Conservation (phyloP, 2,329 filamentous ascomycete species). For the Ophiostoma populinum region DNA sequence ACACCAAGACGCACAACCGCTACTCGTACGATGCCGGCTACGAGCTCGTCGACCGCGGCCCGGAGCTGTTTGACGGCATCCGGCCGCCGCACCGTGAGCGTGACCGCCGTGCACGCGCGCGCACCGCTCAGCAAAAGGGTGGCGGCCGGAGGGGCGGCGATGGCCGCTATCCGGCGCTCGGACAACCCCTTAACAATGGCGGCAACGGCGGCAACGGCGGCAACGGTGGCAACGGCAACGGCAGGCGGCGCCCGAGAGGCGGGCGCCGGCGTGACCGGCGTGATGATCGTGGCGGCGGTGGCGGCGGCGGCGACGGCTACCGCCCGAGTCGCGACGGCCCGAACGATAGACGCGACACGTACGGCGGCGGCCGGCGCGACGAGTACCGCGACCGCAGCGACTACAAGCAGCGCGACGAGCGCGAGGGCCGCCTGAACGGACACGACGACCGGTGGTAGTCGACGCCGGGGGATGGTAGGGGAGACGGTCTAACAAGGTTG, state of each 20-base stretch:
- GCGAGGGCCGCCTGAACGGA: slow-evolving; percentile 6
- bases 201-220: background rate
- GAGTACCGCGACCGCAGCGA: slow-evolving; percentile 1
- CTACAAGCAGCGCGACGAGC: slow-evolving; percentile 4
- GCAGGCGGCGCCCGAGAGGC: too few species aligned
- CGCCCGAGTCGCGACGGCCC: slow-evolving; percentile 2
- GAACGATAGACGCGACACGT: too few species aligned
- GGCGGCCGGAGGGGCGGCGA: slow-evolving; percentile 16
- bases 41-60: slow-evolving; percentile 52
- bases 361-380: background rate
- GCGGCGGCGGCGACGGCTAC: slow-evolving; percentile 4
- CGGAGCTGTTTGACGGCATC: slow-evolving; percentile 50
- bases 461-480: too few species aligned
- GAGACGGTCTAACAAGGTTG: too few species aligned
- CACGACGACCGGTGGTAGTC: slow-evolving; percentile 3
- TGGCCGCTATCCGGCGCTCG: too few species aligned
- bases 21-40: slow-evolving; percentile 57
- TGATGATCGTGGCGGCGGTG: slow-evolving; percentile 14
- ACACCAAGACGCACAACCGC: slow-evolving; percentile 40
- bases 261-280: background rate
- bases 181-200: too few species aligned
- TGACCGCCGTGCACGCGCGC: slow-evolving; percentile 16
- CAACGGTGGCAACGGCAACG: too few species aligned
- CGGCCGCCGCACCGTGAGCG: slow-evolving; percentile 38
- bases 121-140: too few species aligned